Base-by-base conservation (phyloP, 306 rosid genomes). In the Neltuma alba region DNA sequence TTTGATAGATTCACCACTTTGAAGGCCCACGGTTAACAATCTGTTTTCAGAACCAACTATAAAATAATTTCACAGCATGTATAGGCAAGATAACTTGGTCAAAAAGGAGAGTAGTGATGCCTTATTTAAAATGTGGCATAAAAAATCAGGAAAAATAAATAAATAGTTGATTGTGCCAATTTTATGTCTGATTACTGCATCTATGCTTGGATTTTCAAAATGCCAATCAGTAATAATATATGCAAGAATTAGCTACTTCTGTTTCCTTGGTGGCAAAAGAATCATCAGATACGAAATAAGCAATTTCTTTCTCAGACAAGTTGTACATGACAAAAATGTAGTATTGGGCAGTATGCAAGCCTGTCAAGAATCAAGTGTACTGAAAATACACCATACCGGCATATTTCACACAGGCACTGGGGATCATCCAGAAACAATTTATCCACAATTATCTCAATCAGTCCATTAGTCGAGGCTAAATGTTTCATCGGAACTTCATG, bases 391-490 rank as follows among this genome's bases (percentile, higher is more conserved):
- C 36, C 81, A 69, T 91, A 94, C 98, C 97, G 84, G 89, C 86
- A 94, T 40, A 79, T 85, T 92, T 92, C 98, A 80, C 89, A 89
- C 45, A 94, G 86, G 82, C 94, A 89, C 77, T 84, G 98, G 80
- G 93, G 86, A 70, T 92, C 97, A 67, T 92, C 97, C 78, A 91
- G 12, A 86, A 86, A 89, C 62, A 94, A 75, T 77, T 88, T 96
- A 65, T 80, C 85, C 64, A 91, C 88, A 75, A 92, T 83, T 40
- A 69, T 70, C 72, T 87, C 91, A 67, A 86, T 74, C 80, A 94
- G 78, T 84, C 92, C 91, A 61, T 86, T 81, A 71, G 89, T 85
- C 6, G 89, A 81, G 76, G 85, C 81, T 75, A 94, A 70, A 54
- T 23, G 84, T 79, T 86, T 83, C 92, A 89, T 81, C 33, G 83